A percentile compares a stretch with the other conserved stretches of the same genome.
Conservation (phyloP, 768 basidiomycete species). For the Trametes cinnabarina region DNA sequence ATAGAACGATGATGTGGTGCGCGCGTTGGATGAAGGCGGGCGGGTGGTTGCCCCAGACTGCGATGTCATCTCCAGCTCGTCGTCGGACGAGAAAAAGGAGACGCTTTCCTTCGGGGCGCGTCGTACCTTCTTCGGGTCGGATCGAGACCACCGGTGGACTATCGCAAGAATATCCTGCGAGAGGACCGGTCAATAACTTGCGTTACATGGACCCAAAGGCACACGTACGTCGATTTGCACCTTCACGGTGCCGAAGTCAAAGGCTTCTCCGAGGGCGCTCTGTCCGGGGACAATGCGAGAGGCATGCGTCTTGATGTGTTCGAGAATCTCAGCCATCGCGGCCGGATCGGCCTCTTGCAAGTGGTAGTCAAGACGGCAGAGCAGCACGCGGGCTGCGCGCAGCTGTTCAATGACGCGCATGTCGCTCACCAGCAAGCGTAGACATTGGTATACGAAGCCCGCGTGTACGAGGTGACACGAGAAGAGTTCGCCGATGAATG, state of each 20-base stretch:
- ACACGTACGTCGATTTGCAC: neutral
- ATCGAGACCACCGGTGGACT: neutral
- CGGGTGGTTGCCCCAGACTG: neutral
- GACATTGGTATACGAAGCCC: slow-evolving; percentile 1
- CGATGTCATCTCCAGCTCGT: neutral
- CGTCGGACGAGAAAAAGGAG: neutral
- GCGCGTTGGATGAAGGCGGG: neutral
- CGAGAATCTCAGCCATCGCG: neutral
- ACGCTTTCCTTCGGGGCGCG: neutral
- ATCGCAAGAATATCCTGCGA: neutral
- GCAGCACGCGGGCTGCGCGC: slow-evolving; percentile 10
- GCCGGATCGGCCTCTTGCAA: neutral
- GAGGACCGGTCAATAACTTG: neutral
- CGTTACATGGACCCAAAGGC: too few relatives aligned
- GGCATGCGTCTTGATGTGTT: neutral
- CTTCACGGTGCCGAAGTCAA: neutral
- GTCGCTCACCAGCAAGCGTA: slow-evolving; percentile 3
- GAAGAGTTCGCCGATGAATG: slow-evolving; percentile 15
- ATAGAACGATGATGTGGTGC: neutral
- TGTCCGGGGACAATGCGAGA: neutral
- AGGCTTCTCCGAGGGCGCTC: slow-evolving; percentile 2
- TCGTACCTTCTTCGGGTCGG: neutral
- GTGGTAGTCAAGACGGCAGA: slow-evolving; percentile 2
- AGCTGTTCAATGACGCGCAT: slow-evolving; percentile 19
- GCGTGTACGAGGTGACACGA: neutral